These are phyloP conservation scores for Prunus dulcis DNA, from an alignment of 306 rosid species.

Conservation along the genomic window DNA sequence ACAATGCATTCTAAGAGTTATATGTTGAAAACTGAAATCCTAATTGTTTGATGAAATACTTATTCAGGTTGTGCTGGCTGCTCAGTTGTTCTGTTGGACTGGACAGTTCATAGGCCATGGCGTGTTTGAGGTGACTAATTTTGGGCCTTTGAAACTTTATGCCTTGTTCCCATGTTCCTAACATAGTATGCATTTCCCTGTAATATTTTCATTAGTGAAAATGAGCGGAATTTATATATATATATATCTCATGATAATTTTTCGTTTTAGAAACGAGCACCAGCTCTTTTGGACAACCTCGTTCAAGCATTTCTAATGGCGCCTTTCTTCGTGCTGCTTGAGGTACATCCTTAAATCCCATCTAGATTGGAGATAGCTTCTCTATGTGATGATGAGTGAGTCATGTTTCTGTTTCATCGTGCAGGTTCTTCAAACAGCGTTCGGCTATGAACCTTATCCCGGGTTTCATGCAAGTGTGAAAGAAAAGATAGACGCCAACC, in stretches of 20 bases:
- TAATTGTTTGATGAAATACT: conserved; percentile 3
- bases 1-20: neutral
- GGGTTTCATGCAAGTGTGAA: conserved; percentile 64
- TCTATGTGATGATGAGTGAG: neutral
- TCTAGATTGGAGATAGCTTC: neutral
- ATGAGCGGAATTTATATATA: neutral
- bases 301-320: conserved; percentile 83
- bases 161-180: neutral
- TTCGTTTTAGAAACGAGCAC: conserved; percentile 69
- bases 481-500: conserved; percentile 49
- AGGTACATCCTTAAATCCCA: conserved; percentile 40
- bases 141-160: conserved; percentile 8
- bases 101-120: conserved; percentile 90
- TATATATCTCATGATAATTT: neutral
- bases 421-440: conserved; percentile 49
- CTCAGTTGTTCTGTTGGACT: conserved; percentile 81
- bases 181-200: neutral
- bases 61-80: conserved; percentile 66
- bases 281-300: conserved; percentile 84
- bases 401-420: conserved; percentile 10
- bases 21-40: neutral
- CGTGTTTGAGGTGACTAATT: conserved; percentile 68
- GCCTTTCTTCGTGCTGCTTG: conserved; percentile 77
- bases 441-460: conserved; percentile 81
- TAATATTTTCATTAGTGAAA: neutral